Conservation (phyloP, 169 alveolate genomes). For the Plasmodium blacklocki region DNA sequence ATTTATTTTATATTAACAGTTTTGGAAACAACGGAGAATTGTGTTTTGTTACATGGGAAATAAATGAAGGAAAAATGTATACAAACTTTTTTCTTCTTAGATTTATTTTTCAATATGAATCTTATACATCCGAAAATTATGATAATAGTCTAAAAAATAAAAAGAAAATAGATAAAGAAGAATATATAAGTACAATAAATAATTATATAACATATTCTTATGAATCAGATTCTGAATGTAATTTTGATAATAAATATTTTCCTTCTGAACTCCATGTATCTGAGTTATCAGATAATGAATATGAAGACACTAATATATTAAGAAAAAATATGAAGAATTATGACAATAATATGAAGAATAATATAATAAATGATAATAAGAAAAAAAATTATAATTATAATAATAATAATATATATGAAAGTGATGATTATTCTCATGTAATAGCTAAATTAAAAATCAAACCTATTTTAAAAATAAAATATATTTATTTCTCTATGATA, state of each 20-base stretch:
- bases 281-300: background rate
- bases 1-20: conserved; percentile 56
- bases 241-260: background rate
- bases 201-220: conserved; percentile 28
- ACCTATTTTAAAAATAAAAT: conserved; percentile 50
- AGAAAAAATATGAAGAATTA: background rate
- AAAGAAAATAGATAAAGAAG: background rate
- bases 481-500: conserved; percentile 53
- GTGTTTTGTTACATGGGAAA: conserved; percentile 61
- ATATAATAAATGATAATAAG: background rate
- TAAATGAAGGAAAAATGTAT: conserved; percentile 9
- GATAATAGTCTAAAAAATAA: background rate
- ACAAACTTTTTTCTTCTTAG: conserved; percentile 28
- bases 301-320: background rate
- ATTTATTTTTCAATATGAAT: conserved; percentile 31
- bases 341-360: background rate
- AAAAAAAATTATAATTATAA: background rate
- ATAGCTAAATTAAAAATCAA: conserved; percentile 14
- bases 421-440: too few relatives aligned
- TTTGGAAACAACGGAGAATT: conserved; percentile 67
- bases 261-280: conserved; percentile 9
- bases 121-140: background rate
- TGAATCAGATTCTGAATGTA: conserved; percentile 35
- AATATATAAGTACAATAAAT: background rate
- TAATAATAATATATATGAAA: background rate